Evolutionary conservation across 2,329 filamentous ascomycete genomes (phyloP), one percentile per base, ranked within the genome.

Genomic region (Ophioceras dolichostomum): DNA sequence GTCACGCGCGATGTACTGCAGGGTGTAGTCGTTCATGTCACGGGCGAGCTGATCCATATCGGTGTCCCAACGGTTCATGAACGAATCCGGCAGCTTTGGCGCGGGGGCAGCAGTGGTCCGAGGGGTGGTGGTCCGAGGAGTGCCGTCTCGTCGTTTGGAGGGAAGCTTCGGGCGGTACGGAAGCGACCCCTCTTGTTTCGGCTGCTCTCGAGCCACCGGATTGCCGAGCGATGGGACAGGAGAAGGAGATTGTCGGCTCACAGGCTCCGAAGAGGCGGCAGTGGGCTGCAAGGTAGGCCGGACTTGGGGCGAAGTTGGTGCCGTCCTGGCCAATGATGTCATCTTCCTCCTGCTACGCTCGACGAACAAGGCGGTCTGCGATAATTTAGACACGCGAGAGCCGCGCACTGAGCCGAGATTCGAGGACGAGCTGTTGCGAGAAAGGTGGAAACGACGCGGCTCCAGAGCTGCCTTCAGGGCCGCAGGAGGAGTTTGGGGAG

Each of bases 1-100:
- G 42, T 68, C 73, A 16, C 65, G 62, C 2, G 65, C 67, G 24
- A 79, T 75, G 42, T 78, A 66, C 45, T 67, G 60, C 43, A 79
- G 56, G 1, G 74, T 70, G 58, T 71, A 79, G 22, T 62, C 58
- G 47, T 75, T 65, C 70, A 76, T 75, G 24, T 70, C 68, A 5
- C 62, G 62, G 2, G 68, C 58, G 26, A 75, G 60, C 43, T 63
- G 59, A 29, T 67, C 62, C 58, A 70, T 64, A 31, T 72, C 61
- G 41, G 61, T 53, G 24, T 47, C 53, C 40, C 61, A 56, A 2
- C 34, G 34, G n/a, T 36, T 36, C 16, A 36, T 17, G 12, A 36
- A 3, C 51, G 54, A 17, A 50, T 49, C 50, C 47, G 46, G 34
- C 10, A 36, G 34, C 17, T 20, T 29, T 6, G 34, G 34, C 3